Evolutionary conservation across 78 protist species (phyloP).

Genomic region (Polysphondylium violaceum): DNA sequence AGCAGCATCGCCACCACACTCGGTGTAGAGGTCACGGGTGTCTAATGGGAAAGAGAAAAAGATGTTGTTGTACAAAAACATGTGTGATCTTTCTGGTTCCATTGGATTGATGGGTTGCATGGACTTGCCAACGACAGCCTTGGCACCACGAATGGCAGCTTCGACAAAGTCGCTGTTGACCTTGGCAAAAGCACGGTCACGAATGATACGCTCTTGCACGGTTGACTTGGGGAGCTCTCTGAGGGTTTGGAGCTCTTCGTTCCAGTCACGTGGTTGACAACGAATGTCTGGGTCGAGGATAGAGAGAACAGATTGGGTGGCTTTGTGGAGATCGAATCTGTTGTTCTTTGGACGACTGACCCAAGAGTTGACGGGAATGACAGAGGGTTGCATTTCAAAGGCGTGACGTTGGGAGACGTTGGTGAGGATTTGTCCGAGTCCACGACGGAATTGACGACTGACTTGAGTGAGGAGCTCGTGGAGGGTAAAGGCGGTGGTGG

Average conservation of each 20-base stretch:
- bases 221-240: conserved; percentile 56
- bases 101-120: conserved; percentile 84
- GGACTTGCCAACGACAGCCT: conserved; percentile 25
- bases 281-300: conserved; percentile 47
- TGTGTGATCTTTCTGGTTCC: conserved; percentile 69
- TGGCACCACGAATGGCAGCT: conserved; percentile 84
- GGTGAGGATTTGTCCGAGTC: conserved; percentile 7
- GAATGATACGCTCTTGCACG: conserved; percentile 69
- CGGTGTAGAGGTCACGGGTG: conserved; percentile 51
- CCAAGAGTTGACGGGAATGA: conserved; percentile 40
- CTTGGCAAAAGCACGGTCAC: conserved; percentile 82
- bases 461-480: conserved; percentile 39
- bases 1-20: conserved; percentile 79
- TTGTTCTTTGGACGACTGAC: not conserved
- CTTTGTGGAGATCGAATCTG: conserved; percentile 19
- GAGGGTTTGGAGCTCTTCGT: conserved; percentile 82
- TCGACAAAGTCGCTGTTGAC: conserved; percentile 86
- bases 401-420: conserved; percentile 11
- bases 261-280: conserved; percentile 86
- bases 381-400: conserved; percentile 49
- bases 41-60: conserved; percentile 76
- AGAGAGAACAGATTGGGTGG: conserved; percentile 29
- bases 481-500: conserved; percentile 20
- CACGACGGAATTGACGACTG: conserved; percentile 10
- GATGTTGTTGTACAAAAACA: conserved; percentile 86